Conservation (phyloP, 768 basidiomycete genomes). For the Rhodotorula kratochvilovae region DNA sequence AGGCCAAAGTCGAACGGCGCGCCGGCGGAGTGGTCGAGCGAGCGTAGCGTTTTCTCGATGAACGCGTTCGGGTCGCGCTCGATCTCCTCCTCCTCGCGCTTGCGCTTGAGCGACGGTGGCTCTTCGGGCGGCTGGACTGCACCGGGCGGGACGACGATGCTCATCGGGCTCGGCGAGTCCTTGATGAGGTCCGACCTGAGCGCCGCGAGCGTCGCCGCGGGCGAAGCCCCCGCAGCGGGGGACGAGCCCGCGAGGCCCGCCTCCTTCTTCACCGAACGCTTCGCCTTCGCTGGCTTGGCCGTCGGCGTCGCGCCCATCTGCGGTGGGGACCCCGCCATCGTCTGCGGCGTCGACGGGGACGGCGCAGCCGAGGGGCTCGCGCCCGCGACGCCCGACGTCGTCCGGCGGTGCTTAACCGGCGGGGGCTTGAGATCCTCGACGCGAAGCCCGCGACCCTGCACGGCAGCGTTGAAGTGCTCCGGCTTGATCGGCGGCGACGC, state of each 20-base stretch:
- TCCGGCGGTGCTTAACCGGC: constrained; percentile 36
- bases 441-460: constrained; percentile 29
- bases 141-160: not conserved
- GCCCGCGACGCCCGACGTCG: constrained; percentile 6
- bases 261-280: constrained; percentile 7
- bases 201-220: constrained; percentile 9
- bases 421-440: constrained; percentile 42
- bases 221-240: constrained; percentile 1
- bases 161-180: constrained; percentile 12
- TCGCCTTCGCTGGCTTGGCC: not conserved
- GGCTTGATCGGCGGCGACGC: constrained; percentile 4
- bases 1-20: not conserved
- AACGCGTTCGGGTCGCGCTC: constrained; percentile 36
- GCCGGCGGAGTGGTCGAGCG: not conserved
- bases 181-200: constrained; percentile 11
- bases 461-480: constrained; percentile 30
- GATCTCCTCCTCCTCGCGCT: constrained; percentile 41
- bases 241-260: not conserved
- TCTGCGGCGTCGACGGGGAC: constrained; percentile 14
- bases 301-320: constrained; percentile 5
- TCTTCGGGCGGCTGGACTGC: not conserved
- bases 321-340: constrained; percentile 23
- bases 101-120: constrained; percentile 32
- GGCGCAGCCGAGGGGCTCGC: constrained; percentile 15
- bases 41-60: constrained; percentile 29